A percentile compares a stretch with the other conserved stretches of the same genome.
Evolutionary conservation across 192 early-diverging fungal genomes (phyloP).

Genomic region (Thoreauomyces humboldtii): DNA sequence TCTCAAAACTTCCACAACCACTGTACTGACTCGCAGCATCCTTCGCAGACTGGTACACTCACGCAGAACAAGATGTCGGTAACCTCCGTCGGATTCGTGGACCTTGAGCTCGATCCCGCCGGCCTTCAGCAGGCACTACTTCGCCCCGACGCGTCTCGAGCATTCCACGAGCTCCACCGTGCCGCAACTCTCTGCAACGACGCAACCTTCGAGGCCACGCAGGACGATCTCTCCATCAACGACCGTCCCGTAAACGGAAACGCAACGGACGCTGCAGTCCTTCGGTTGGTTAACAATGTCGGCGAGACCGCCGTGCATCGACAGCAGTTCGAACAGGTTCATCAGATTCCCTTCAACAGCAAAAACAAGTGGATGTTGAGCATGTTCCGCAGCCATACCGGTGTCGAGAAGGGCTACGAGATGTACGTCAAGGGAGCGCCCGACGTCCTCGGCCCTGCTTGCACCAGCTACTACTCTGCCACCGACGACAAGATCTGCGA

Average conservation of each 20-base stretch:
- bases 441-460: constrained; percentile 62
- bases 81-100: constrained; percentile 28
- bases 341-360: constrained; percentile 87
- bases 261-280: constrained; percentile 36
- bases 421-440: constrained; percentile 79
- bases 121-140: neutral
- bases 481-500: constrained; percentile 42
- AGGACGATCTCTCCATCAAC: constrained; percentile 44
- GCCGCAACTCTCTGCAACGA: constrained; percentile 58
- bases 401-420: neutral
- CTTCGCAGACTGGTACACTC: constrained; percentile 90
- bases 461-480: constrained; percentile 63
- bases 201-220: constrained; percentile 59
- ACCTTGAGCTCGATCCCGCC: neutral
- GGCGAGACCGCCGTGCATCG: constrained; percentile 21
- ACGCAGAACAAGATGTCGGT: constrained; percentile 78
- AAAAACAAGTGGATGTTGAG: constrained; percentile 88
- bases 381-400: constrained; percentile 61
- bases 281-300: constrained; percentile 18
- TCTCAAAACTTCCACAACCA: too few relatives aligned
- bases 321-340: constrained; percentile 38
- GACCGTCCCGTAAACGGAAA: constrained; percentile 57
- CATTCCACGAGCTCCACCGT: neutral
- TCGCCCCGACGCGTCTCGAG: neutral
- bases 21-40: too few relatives aligned